Evolutionary conservation across 2,329 filamentous ascomycete species (phyloP), one percentile per base, ranked within the genome.

Genomic region (Drechmeria coniospora): DNA sequence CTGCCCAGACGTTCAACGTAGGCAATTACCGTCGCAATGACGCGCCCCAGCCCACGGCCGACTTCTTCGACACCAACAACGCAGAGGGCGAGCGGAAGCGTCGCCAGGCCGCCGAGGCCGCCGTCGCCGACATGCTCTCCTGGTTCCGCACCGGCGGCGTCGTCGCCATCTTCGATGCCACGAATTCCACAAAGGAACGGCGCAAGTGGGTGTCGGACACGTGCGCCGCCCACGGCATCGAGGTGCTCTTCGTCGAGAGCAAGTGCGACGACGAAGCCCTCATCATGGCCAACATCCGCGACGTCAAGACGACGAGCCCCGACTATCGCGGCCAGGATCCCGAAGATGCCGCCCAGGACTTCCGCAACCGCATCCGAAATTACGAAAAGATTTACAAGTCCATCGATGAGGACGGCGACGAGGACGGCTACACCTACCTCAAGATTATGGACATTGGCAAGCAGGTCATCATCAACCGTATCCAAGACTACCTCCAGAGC

Each of bases 321-420:
- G 90, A 98, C 56, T 98, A 98, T 51, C 63, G 74, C 32, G 90
- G 86, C 30, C 84, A 93, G 52, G 90, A 98, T 48, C 90, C 90
- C 2, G 90, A 98, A 51, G 64, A 72, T 33, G 90, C 90, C 4
- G 90, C 86, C 8, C 68, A 74, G 32, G 90, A 98, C 53, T 98
- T 98, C 58, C 76, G 83, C 36, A 79, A 92, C 46, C 78, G 90
- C 36, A 98, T 98, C 47, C 74, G 79, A 45, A 93, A 94, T 55
- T 98, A 98, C 55, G 90, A 98, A 54, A 90, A 90, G 55, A 80
- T 92, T 16, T 98, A 98, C 55, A 74, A 92, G 57, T 87, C 83
- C 2, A 82, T 98, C 44, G 82, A 92, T 41, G 79, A 79, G 40
- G 66, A 73, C 36, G 61, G 59, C 23, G 79, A 92, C 37, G 87